phyloP scores from a whole-genome alignment of 1,284 basidiomycete species.

The Boletellus deceptivus region DNA sequence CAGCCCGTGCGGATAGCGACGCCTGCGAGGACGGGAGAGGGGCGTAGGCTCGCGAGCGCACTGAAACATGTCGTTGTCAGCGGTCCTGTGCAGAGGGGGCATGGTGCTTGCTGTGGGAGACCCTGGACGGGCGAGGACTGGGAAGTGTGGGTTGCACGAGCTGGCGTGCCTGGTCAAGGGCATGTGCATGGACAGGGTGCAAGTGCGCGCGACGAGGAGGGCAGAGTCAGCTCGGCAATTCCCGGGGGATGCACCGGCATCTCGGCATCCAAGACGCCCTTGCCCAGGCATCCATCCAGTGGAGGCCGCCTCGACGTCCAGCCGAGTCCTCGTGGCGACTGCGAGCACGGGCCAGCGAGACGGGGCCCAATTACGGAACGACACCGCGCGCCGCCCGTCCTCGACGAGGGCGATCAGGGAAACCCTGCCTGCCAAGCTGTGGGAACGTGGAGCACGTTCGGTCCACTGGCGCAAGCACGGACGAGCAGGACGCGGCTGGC shows the following conservation, averaged over 20 bases:
- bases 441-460: not conserved
- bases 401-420: slow-evolving; percentile 87
- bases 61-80: slow-evolving; percentile 76
- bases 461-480: too few species aligned
- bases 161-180: slow-evolving; percentile 47
- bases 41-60: slow-evolving; percentile 61
- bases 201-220: too few species aligned
- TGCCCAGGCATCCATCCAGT: slow-evolving; percentile 87
- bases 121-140: slow-evolving; percentile 68
- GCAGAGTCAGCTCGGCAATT: too few species aligned
- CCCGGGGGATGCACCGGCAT: slow-evolving; percentile 58
- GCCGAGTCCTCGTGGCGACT: slow-evolving; percentile 90
- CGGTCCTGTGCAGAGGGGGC: slow-evolving; percentile 77
- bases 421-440: slow-evolving; percentile 43
- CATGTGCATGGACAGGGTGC: too few species aligned
- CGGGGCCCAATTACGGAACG: not conserved
- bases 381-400: too few species aligned
- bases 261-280: slow-evolving; percentile 79
- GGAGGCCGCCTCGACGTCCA: slow-evolving; percentile 85
- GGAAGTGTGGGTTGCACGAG: slow-evolving; percentile 46
- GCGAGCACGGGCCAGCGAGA: slow-evolving; percentile 8
- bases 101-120: slow-evolving; percentile 88
- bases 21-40: slow-evolving; percentile 48
- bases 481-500: too few species aligned
- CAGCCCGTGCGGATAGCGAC: not conserved